Conservation (phyloP, 139 green algal genomes). For the Mesostigma viride region DNA sequence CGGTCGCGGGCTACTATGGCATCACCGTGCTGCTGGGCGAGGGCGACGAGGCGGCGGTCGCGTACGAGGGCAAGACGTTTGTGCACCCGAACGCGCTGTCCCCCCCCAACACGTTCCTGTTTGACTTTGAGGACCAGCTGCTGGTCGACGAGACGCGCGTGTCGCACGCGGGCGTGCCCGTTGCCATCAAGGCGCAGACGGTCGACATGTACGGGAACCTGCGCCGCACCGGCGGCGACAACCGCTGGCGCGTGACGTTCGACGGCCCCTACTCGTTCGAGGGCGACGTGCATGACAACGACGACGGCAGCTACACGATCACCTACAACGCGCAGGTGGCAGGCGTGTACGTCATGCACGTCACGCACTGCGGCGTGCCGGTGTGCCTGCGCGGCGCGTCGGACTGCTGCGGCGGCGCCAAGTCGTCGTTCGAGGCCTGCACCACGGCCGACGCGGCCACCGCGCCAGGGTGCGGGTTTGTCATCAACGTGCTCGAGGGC, state of each 20-base stretch:
- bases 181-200: constrained; percentile 14
- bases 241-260: constrained; percentile 8
- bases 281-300: constrained; percentile 6
- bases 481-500: constrained; percentile 19
- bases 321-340: constrained; percentile 19
- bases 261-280: constrained; percentile 16
- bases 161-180: constrained; percentile 16
- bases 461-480: constrained; percentile 8
- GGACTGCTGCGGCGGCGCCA: constrained; percentile 11
- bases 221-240: constrained; percentile 12
- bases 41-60: background rate
- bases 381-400: constrained; percentile 17
- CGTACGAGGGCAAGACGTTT: constrained; percentile 20
- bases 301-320: constrained; percentile 24
- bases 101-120: constrained; percentile 13
- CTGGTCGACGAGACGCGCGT: constrained; percentile 11
- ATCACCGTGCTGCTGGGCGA: constrained; percentile 18
- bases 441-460: constrained; percentile 3
- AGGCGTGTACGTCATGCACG: constrained; percentile 19
- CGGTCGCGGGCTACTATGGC: constrained; percentile 23
- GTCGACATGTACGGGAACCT: constrained; percentile 25
- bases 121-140: constrained; percentile 12
- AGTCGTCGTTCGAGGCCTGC: constrained; percentile 5
- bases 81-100: constrained; percentile 16
- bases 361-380: background rate